phyloP scores from a whole-genome alignment of 2,329 filamentous ascomycete genomes.

The Samsoniella hepiali region DNA sequence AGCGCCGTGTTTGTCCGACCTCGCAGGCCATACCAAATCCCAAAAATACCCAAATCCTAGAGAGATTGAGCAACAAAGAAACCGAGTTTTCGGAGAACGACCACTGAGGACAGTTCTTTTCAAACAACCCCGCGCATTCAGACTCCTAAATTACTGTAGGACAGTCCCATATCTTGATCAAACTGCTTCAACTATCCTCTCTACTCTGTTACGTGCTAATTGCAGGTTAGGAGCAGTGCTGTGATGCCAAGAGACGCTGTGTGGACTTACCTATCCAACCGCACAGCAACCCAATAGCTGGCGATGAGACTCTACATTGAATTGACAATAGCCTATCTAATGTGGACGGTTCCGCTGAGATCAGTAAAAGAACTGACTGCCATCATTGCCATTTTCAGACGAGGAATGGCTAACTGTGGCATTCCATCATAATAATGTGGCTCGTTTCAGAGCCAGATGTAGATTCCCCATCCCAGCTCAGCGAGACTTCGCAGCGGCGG shows the following conservation, averaged over 20 bases:
- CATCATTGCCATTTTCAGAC: neutral
- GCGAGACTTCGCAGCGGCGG: neutral
- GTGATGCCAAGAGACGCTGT: no score
- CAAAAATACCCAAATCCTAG: no score
- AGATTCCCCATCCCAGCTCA: constrained; percentile 8
- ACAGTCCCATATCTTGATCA: neutral
- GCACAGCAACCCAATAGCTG: neutral
- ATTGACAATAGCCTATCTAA: neutral
- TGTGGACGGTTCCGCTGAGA: neutral
- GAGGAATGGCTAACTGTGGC: no score
- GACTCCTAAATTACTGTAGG: no score
- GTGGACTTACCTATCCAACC: neutral
- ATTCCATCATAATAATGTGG: neutral
- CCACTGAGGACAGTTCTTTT: no score
- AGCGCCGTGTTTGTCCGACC: no score
- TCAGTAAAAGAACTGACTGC: neutral
- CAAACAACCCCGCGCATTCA: no score
- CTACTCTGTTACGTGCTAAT: neutral
- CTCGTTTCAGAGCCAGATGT: neutral
- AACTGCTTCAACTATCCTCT: neutral
- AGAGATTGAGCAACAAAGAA: no score
- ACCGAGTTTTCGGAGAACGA: no score
- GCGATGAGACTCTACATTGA: neutral
- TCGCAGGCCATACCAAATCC: no score
- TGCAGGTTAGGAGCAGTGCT: neutral